Base-by-base conservation (phyloP, 2,329 filamentous ascomycete species). In the Claviceps paspali region DNA sequence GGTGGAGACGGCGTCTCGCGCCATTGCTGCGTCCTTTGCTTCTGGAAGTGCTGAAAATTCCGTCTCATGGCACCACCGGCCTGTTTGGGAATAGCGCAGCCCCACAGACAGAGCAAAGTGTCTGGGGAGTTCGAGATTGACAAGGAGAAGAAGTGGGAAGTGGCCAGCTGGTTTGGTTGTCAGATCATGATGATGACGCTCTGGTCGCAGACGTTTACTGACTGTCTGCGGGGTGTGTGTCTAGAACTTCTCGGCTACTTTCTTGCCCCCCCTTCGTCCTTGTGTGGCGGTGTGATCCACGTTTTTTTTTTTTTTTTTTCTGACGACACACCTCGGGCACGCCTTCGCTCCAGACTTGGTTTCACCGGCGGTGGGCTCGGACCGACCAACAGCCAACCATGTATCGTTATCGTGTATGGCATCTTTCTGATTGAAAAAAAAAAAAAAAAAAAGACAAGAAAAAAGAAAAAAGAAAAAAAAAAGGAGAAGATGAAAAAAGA, bases 21-120 rank as follows among this genome's bases (percentile, higher is more conserved):
- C 8, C 8, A n/a, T 17, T 18, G 28, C 15, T 29, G 28, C 29
- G 21, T 22, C 4, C 40, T 39, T 36, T 47, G 44, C 49, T 54
- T 54, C 52, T 53, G 46, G 52, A 54, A 53, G 49, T 41, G 35
- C 41, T 46, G 33, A 39, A 43, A 43, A 46, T 51, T 52, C 40
- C 45, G 17, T 33, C 19, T 34, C 11, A 47, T 48, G 46, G 44
- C 47, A 48, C 46, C 41, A 47, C 45, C 36, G 41, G 41, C 41
- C 11, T 29, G 15, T 21, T 14, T 22, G 19, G 26, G 18, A 8
- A 15, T 24, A 22, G 30, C 24, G 18, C 22, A 14, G 22, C 29
- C 29, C 35, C 29, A 33, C 35, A 37, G 26, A 12, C 14, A 10
- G 32, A 27, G 28, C 23, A n/a, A n/a, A n/a, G n/a, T n/a, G n/a